These are phyloP conservation scores for Aspergillus sp. DNA, from an alignment of 2,329 filamentous ascomycete species.

Conservation along the genomic window DNA sequence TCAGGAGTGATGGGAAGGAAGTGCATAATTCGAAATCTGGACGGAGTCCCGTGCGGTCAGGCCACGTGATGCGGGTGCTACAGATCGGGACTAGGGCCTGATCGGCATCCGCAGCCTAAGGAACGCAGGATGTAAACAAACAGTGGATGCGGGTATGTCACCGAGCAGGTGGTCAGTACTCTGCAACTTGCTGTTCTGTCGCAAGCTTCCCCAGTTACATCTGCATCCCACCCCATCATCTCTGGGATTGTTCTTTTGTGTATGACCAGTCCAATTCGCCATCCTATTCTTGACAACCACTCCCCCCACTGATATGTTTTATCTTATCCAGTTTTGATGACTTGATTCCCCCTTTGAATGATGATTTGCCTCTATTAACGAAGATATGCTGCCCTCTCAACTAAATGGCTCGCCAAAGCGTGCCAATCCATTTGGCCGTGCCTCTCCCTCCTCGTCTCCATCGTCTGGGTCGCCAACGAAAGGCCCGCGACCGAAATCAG, in stretches of 20 bases:
- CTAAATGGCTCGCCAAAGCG: constrained; percentile 69
- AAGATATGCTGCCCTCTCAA: constrained; percentile 55
- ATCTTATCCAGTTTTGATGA: constrained; percentile 14
- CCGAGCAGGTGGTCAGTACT: constrained; percentile 1
- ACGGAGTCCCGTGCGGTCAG: neutral
- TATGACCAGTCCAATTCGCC: neutral
- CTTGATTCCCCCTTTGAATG: constrained; percentile 18
- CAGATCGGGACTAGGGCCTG: constrained; percentile 25
- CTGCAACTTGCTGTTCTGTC: constrained; percentile 6
- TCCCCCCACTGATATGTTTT: constrained; percentile 1
- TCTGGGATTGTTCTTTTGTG: neutral
- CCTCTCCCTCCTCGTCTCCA: constrained; percentile 55
- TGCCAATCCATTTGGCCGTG: constrained; percentile 76
- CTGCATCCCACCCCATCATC: neutral
- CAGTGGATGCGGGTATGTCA: constrained; percentile 17
- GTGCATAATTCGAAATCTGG: neutral
- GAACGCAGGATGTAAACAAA: constrained; percentile 43
- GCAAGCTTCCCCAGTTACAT: constrained; percentile 3
- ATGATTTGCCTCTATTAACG: constrained; percentile 28
- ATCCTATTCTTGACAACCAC: neutral
- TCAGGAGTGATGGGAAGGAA: neutral
- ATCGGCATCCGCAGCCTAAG: constrained; percentile 32
- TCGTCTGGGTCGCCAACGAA: constrained; percentile 56
- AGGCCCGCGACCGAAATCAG: constrained; percentile 67
- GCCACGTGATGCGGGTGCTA: constrained; percentile 23